Evolutionary conservation across 1,284 basidiomycete species (phyloP).

Genomic region (Phylloporus sp.): DNA sequence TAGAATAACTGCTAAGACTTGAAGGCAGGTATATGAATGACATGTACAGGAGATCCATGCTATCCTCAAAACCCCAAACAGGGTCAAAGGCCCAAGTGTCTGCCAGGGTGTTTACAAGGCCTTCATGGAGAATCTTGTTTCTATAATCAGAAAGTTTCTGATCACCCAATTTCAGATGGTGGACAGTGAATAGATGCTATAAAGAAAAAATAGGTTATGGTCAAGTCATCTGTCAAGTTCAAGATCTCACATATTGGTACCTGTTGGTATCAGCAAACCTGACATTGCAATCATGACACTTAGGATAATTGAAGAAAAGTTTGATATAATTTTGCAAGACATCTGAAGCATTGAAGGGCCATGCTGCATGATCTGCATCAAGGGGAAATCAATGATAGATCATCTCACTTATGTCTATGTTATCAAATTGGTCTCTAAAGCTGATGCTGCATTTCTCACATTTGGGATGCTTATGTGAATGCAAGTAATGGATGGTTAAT

Average conservation of each 20-base stretch:
- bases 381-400: not conserved
- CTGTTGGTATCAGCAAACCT: conserved; percentile 35
- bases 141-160: conserved; percentile 9
- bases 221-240: not conserved
- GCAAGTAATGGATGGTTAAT: conserved; percentile 30
- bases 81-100: conserved; percentile 24
- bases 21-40: conserved; percentile 37
- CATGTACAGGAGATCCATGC: conserved; percentile 26
- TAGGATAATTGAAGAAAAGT: conserved; percentile 38
- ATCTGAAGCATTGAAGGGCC: conserved; percentile 38
- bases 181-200: conserved; percentile 34
- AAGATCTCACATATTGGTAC: conserved; percentile 36
- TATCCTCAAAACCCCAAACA: conserved; percentile 34
- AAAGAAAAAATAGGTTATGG: conserved; percentile 6
- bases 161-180: conserved; percentile 27
- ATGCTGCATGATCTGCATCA: conserved; percentile 27
- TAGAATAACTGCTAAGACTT: conserved; percentile 36
- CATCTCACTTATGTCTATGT: conserved; percentile 31
- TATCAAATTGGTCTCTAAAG: conserved; percentile 36
- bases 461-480: conserved; percentile 32
- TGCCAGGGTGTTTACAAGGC: conserved; percentile 11
- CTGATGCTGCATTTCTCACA: conserved; percentile 33
- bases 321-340: conserved; percentile 36
- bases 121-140: conserved; percentile 2
- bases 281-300: conserved; percentile 30